These are phyloP conservation scores for Colletotrichum cuscutae DNA, from an alignment of 2,329 filamentous ascomycete species.

Conservation along the genomic window DNA sequence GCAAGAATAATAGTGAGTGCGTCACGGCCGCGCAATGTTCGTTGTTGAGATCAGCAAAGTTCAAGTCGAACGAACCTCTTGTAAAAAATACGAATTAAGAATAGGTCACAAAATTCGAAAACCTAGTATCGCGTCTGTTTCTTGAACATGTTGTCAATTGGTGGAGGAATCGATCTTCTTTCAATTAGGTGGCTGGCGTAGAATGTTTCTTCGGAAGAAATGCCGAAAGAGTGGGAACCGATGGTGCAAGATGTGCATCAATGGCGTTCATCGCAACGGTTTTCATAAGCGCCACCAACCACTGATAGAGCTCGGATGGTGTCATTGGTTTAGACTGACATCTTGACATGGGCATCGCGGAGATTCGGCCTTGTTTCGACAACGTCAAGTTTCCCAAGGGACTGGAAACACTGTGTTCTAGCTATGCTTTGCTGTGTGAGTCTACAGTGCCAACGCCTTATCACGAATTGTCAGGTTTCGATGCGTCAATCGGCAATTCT, in stretches of 20 bases:
- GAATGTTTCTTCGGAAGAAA: conserved; percentile 1
- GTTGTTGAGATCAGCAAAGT: neutral
- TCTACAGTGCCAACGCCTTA: conserved; percentile 1
- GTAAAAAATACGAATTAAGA: neutral
- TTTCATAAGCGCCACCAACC: conserved; percentile 25
- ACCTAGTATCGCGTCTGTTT: neutral
- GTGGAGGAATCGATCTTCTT: neutral
- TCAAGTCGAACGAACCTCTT: neutral
- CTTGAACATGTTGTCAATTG: neutral
- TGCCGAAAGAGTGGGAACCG: conserved; percentile 16
- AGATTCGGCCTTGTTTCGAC: conserved; percentile 7
- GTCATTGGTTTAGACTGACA: neutral
- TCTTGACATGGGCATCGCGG: conserved; percentile 17
- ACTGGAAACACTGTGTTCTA: neutral
- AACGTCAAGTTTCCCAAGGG: neutral
- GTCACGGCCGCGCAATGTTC: neutral
- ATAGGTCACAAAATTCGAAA: neutral
- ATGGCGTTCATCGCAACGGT: conserved; percentile 19
- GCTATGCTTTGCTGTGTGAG: rapidly evolving
- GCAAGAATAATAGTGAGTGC: neutral
- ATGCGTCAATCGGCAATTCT: conserved; percentile 12
- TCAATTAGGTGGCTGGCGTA: neutral
- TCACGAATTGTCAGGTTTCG: conserved; percentile 12
- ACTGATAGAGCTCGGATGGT: neutral
- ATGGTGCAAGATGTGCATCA: conserved; percentile 22